These are phyloP conservation scores for Candida palmyrensis DNA, from an alignment of 805 yeast genomes.

Conservation along the genomic window DNA sequence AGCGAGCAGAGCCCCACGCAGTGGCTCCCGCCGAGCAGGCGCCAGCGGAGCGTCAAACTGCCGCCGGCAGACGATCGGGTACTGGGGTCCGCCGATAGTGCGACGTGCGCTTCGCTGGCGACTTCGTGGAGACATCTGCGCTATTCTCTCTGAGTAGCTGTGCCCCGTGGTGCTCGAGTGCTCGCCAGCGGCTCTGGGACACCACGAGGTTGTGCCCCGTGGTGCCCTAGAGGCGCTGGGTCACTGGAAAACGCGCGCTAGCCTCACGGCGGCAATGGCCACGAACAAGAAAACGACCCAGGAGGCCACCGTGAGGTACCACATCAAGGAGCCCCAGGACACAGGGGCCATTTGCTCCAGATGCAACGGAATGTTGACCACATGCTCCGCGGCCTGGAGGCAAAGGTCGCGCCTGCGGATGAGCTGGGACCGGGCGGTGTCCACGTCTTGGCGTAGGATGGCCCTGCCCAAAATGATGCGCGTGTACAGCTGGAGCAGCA, in stretches of 20 bases:
- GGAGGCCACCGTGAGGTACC: conserved; percentile 19
- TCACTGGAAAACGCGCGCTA: too few species aligned
- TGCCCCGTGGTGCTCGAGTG: too few species aligned
- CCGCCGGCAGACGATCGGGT: too few species aligned
- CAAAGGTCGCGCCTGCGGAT: conserved; percentile 34
- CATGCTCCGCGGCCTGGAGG: conserved; percentile 37
- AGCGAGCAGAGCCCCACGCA: not conserved
- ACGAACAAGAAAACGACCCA: conserved; percentile 20
- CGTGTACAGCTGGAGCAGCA: conserved; percentile 32
- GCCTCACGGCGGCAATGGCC: conserved; percentile 19
- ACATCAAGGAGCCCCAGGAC: conserved; percentile 17
- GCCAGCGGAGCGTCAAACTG: too few species aligned
- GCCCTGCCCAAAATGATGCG: conserved; percentile 34
- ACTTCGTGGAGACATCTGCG: too few species aligned
- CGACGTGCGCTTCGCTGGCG: too few species aligned
- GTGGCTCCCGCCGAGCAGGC: conserved; percentile 1
- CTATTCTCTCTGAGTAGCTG: not conserved
- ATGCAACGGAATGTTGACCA: conserved; percentile 36
- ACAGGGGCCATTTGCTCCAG: conserved; percentile 23
- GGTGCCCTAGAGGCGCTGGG: too few species aligned
- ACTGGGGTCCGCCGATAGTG: too few species aligned
- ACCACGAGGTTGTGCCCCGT: too few species aligned
- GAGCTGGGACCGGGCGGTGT: conserved; percentile 23
- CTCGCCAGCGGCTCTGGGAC: too few species aligned
- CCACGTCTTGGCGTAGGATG: conserved; percentile 30